A percentile compares a stretch with the other conserved stretches of the same genome.
These are phyloP conservation scores for Amanita rubescens DNA, from an alignment of 768 basidiomycete genomes.

Conservation along the genomic window DNA sequence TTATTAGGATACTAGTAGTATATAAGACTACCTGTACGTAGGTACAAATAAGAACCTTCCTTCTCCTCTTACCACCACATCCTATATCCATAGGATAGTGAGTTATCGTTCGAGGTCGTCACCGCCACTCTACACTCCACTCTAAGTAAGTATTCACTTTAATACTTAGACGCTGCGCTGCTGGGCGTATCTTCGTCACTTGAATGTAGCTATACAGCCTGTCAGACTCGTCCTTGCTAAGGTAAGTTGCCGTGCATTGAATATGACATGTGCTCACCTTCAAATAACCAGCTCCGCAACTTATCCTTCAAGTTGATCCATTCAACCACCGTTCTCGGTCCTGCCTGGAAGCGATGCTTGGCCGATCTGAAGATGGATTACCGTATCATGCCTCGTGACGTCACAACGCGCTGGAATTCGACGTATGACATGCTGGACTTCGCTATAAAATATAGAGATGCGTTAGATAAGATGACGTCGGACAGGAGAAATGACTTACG, in stretches of 20 bases:
- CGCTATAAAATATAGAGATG: constrained; percentile 18
- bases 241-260: constrained; percentile 7
- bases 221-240: constrained; percentile 18
- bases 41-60: too few relatives aligned
- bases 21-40: too few relatives aligned
- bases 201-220: constrained; percentile 9
- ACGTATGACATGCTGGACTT: constrained; percentile 21
- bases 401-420: constrained; percentile 24
- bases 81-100: too few relatives aligned
- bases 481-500: constrained; percentile 9
- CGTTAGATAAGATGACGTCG: constrained; percentile 17
- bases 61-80: too few relatives aligned
- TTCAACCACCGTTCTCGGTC: not conserved
- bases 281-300: constrained; percentile 13
- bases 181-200: too few relatives aligned
- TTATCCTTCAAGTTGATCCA: constrained; percentile 5
- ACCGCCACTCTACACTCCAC: too few relatives aligned
- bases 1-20: too few relatives aligned
- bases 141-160: too few relatives aligned
- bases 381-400: constrained; percentile 22
- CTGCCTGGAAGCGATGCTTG: constrained; percentile 1
- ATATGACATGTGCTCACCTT: constrained; percentile 1
- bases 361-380: constrained; percentile 3
- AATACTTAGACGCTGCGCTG: too few relatives aligned
- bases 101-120: too few relatives aligned